Evolutionary conservation across 345 rosid genomes (phyloP), one percentile per base, ranked within the genome.

Genomic region (Pistacia atlantica): DNA sequence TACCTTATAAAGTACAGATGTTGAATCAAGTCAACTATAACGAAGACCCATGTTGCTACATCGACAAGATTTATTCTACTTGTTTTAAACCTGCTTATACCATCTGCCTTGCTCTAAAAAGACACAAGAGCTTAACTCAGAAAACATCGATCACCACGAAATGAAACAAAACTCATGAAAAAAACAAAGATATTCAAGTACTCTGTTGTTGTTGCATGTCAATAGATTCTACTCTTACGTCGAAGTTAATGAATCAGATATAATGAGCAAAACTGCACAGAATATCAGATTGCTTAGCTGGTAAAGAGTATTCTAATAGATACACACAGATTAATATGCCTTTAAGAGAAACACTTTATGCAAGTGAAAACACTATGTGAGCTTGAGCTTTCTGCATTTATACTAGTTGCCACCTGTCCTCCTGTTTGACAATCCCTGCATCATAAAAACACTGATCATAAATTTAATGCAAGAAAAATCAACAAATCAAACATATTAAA

Each of bases 361-460:
- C 66, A 97, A 78, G 98, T 97, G 77, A 97, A 97, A 74, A 97
- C 98, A 82, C 99, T 89, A 56, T 97, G 99, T 17, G 99, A 97
- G 58, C 98, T 92, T 69, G 99, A 97, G 84, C 99, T 97, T 83
- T 97, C 99, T 69, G 98, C 92, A 83, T 97, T 97, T 77, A 97
- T 88, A 82, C 93, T 92, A 49, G 99, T 97, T 70, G 97, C n/a
- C 91, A 80, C 99, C 97, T 46, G 91, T 94, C 86, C 97, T 88
- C 81, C 99, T n/a, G n/a, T n/a, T n/a, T n/a, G n/a, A n/a, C n/a
- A n/a, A n/a, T n/a, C n/a, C n/a, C n/a, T n/a, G n/a, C 84, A 80
- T 48, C 73, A 60, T 49, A 78, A 38, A 64, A 48, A 14, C 42
- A 51, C 65, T 20, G 25, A 52, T 37, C 42, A 33, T 66, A 57